phyloP scores from a whole-genome alignment of 441 rosid genomes.

The Jatropha multifida region DNA sequence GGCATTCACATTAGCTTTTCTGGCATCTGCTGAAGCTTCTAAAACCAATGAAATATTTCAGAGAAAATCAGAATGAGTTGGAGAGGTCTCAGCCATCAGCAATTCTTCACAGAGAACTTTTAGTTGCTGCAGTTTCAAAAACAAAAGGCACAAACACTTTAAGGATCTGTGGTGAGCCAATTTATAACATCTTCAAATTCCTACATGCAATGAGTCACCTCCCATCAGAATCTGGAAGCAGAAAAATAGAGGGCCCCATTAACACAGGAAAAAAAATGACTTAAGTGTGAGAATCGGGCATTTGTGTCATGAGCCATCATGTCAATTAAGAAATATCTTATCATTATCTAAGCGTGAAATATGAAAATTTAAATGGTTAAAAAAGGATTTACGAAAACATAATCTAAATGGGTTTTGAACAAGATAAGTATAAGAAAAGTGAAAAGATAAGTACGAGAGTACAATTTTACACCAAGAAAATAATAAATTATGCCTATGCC shows the following conservation, averaged over 20 bases:
- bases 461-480: not conserved
- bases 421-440: not conserved
- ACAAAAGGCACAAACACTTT: not conserved
- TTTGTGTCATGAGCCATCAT: not conserved
- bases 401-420: not conserved
- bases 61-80: constrained; percentile 16
- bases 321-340: not conserved
- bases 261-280: not conserved
- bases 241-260: constrained; percentile 15
- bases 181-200: constrained; percentile 28
- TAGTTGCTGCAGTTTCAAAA: constrained; percentile 33
- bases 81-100: constrained; percentile 18
- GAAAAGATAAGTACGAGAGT: not conserved
- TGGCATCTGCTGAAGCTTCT: constrained; percentile 1
- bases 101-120: constrained; percentile 32
- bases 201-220: constrained; percentile 38
- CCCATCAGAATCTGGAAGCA: constrained; percentile 41
- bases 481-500: not conserved
- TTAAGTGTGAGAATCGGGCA: not conserved
- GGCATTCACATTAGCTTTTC: constrained; percentile 20
- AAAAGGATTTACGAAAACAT: not conserved
- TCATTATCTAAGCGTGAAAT: not conserved
- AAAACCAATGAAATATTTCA: not conserved
- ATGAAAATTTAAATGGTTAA: not conserved
- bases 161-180: constrained; percentile 27